Base-by-base conservation (phyloP, 2,329 filamentous ascomycete species). In the Botrytis sinoallii region DNA sequence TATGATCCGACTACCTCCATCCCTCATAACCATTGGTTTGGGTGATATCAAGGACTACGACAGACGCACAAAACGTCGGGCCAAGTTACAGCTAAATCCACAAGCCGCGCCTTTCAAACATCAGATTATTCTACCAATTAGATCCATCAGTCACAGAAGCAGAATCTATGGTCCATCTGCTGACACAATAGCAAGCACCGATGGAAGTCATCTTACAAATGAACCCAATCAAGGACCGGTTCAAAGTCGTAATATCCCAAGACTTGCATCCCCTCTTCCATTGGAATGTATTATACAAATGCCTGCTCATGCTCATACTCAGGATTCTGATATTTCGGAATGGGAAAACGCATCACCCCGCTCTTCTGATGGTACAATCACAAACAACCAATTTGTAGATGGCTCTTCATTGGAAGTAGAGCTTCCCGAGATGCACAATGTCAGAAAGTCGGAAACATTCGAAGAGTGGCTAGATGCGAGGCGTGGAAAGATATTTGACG, bases 1-100 rank as follows among this genome's bases (percentile, higher is more conserved):
- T 29, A 81, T 81, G 79, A 78, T 81, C 74, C 79, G 79, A 20
- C 70, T 78, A 18, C 74, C 76, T 25, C 75, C 78, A 20, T 77
- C 78, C 25, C 68, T 74, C 42, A 79, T 81, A 70, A 65, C 69
- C 29, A 64, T 80, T 20, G 76, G 77, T 29, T 74, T 71, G 44
- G 75, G 75, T 42, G 79, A 81, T 72, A 55, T 81, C 14, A 71
- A 68, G 59, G 78, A 80, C 55, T 80, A 76, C 42, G 75, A 79
- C 10, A 75, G 71, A 66, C 78, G 79, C 25, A 72, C 71, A 60
- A 70, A 64, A 69, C 64, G 57, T 32, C 68, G 29, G 55, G 12
- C 44, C 18, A 67, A 42, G 46, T 44, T 67, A n/a, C 46, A 35
- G 29, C 38, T 55, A 9, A 57, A 18, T 42, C 35, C 46, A 32